Evolutionary conservation across 2,329 filamentous ascomycete species (phyloP).

Genomic region (Diaporthe citrichinensis): DNA sequence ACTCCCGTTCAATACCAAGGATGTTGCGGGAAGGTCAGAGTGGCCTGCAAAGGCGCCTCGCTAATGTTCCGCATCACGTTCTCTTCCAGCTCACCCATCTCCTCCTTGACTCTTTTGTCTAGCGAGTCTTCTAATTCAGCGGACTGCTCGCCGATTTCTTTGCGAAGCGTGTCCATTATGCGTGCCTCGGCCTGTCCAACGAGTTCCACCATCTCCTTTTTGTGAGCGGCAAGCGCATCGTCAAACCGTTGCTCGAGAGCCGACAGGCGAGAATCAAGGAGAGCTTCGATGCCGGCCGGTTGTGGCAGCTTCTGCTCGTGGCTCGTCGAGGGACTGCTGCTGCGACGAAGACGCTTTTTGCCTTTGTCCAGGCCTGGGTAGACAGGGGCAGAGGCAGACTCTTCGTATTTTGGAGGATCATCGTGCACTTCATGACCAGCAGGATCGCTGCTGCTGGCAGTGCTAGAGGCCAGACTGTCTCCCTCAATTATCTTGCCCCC

Average conservation of each 20-base stretch:
- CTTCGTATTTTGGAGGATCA: constrained; percentile 24
- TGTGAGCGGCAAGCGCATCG: constrained; percentile 13
- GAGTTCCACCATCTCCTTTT: constrained; percentile 22
- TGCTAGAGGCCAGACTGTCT: not conserved
- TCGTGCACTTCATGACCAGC: constrained; percentile 9
- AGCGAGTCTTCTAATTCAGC: constrained; percentile 4
- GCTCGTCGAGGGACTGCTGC: constrained; percentile 1
- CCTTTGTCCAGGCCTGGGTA: constrained; percentile 7
- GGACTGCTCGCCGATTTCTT: constrained; percentile 23
- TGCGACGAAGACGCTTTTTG: constrained; percentile 30
- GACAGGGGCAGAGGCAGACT: constrained; percentile 18
- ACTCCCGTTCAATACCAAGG: constrained; percentile 24
- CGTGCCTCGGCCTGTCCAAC: constrained; percentile 19
- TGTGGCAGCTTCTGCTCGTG: not conserved
- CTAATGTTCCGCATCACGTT: constrained; percentile 35
- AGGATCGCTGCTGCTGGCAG: not conserved
- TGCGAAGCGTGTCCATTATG: not conserved
- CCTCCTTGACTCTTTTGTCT: constrained; percentile 5
- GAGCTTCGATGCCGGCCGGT: not conserved
- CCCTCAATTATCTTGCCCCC: constrained; percentile 31
- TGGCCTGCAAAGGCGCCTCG: constrained; percentile 32
- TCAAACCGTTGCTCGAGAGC: constrained; percentile 26
- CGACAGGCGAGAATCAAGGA: constrained; percentile 15
- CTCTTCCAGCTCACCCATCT: constrained; percentile 31
- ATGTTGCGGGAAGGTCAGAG: constrained; percentile 33